Conservation (phyloP, 257 asterid genomes). For the Nicotiana knightiana region DNA sequence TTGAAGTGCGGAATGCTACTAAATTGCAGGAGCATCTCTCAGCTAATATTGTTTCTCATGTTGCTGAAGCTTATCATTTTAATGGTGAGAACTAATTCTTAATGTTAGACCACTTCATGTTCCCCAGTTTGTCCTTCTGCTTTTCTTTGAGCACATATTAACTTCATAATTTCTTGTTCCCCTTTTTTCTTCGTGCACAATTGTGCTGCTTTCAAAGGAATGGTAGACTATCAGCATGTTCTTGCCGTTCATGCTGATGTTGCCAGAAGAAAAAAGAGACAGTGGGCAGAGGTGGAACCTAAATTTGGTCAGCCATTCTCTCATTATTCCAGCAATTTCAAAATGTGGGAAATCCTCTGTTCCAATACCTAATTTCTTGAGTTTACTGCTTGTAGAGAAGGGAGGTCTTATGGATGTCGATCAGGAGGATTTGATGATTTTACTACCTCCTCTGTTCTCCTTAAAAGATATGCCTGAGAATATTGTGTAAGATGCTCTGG, state of each 20-base stretch:
- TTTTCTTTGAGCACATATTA: neutral
- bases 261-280: conserved; percentile 65
- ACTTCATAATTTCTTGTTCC: conserved; percentile 7
- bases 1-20: conserved; percentile 31
- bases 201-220: conserved; percentile 45
- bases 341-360: conserved; percentile 5
- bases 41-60: too few relatives aligned
- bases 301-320: conserved; percentile 46
- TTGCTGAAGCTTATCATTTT: conserved; percentile 52
- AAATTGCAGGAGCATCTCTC: conserved; percentile 15
- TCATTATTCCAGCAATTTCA: conserved; percentile 15
- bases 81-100: conserved; percentile 35
- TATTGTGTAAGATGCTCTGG: conserved; percentile 46
- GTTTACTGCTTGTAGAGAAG: conserved; percentile 31
- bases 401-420: conserved; percentile 58
- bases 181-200: conserved; percentile 13
- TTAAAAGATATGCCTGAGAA: conserved; percentile 54
- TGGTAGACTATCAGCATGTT: conserved; percentile 95
- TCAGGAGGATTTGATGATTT: conserved; percentile 74
- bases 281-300: conserved; percentile 64
- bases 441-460: conserved; percentile 83
- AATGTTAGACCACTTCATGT: neutral
- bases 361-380: conserved; percentile 19
- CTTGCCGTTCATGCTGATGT: conserved; percentile 72
- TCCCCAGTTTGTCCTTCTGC: conserved; percentile 1